phyloP scores from a whole-genome alignment of 208 protist genomes.

The Leishmania amazonensis region DNA sequence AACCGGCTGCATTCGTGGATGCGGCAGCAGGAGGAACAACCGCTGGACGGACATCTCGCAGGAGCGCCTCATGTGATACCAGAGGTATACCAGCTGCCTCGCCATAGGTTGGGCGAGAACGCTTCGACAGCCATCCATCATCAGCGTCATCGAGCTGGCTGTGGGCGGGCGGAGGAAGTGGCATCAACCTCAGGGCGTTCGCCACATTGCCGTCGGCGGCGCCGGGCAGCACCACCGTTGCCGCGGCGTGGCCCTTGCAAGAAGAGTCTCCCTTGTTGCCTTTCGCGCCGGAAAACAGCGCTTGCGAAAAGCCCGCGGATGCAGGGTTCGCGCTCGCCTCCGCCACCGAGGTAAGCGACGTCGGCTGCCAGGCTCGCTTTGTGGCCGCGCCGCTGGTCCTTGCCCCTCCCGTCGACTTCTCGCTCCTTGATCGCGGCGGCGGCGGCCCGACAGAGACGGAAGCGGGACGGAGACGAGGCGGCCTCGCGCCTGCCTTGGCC shows the following conservation, averaged over 20 bases:
- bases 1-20: not conserved
- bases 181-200: constrained; percentile 8
- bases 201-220: not conserved
- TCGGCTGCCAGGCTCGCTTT: not conserved
- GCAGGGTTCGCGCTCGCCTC: not conserved
- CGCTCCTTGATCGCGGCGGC: not conserved
- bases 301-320: not conserved
- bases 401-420: not conserved
- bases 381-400: no score
- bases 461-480: constrained; percentile 9
- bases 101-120: not conserved
- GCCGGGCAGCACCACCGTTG: not conserved
- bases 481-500: constrained; percentile 30
- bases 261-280: not conserved
- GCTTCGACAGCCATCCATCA: not conserved
- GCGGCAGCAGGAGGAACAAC: not conserved
- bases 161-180: constrained; percentile 3
- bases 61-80: constrained; percentile 20
- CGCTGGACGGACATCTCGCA: constrained; percentile 14
- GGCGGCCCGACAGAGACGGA: constrained; percentile 5
- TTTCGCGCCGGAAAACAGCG: not conserved
- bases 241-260: not conserved
- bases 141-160: not conserved
- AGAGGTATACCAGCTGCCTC: constrained; percentile 11
- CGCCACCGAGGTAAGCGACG: not conserved